Evolutionary conservation across 208 protist genomes (phyloP).

Genomic region (Phytomonas serpens): DNA sequence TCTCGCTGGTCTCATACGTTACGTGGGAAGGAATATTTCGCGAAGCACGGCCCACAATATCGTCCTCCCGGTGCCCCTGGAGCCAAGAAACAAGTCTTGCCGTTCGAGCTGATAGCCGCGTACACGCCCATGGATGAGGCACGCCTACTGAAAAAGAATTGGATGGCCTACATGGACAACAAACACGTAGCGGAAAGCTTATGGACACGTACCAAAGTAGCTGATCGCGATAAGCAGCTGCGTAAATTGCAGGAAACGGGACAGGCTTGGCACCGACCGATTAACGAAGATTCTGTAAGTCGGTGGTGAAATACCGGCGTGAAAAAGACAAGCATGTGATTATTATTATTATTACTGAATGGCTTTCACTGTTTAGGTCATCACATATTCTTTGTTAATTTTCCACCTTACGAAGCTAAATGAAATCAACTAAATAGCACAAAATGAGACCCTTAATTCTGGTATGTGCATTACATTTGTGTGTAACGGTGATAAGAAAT

Average conservation of each 20-base stretch:
- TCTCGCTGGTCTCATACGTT: constrained; percentile 58
- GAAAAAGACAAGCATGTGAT: background rate
- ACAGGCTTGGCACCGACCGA: constrained; percentile 81
- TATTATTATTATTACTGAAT: background rate
- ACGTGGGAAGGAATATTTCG: constrained; percentile 79
- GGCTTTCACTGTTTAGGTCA: background rate
- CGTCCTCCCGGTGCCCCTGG: constrained; percentile 76
- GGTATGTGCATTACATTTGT: background rate
- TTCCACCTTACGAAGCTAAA: background rate
- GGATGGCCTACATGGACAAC: constrained; percentile 90
- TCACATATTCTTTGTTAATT: background rate
- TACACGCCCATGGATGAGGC: constrained; percentile 89
- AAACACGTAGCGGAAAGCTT: constrained; percentile 86
- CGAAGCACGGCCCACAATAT: constrained; percentile 53
- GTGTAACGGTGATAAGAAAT: background rate
- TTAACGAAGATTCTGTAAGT: constrained; percentile 47
- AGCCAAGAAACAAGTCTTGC: constrained; percentile 53
- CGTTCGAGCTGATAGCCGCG: constrained; percentile 70
- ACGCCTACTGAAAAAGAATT: constrained; percentile 73
- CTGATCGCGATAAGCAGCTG: constrained; percentile 70
- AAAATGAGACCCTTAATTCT: background rate
- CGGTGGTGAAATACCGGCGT: background rate
- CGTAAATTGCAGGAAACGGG: constrained; percentile 69
- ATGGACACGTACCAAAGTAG: constrained; percentile 80
- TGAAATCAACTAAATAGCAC: background rate